A percentile compares a stretch with the other conserved stretches of the same genome.
These are phyloP conservation scores for Kodamaea kaohsiungensis DNA, from an alignment of 805 yeast genomes.

Conservation along the genomic window DNA sequence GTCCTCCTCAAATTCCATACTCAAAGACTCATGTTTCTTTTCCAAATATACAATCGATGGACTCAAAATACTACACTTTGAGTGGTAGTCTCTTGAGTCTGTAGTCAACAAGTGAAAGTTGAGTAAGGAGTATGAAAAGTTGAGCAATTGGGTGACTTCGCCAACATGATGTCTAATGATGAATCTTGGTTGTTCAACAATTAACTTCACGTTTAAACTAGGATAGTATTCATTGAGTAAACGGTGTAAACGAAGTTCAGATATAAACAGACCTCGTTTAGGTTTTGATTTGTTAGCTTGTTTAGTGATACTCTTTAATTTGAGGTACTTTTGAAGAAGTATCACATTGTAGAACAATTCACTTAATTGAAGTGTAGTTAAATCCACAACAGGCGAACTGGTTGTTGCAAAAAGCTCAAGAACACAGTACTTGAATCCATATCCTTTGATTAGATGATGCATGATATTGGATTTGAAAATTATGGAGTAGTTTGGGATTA, in stretches of 20 bases:
- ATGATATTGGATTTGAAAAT: constrained; percentile 38
- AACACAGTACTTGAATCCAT: constrained; percentile 38
- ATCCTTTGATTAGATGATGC: constrained; percentile 32
- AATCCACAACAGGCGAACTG: constrained; percentile 40
- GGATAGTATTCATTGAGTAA: constrained; percentile 36
- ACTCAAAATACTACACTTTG: constrained; percentile 34
- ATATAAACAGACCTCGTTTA: background rate
- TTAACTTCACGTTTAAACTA: constrained; percentile 23
- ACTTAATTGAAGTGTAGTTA: constrained; percentile 33
- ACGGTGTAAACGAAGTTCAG: constrained; percentile 17
- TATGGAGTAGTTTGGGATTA: constrained; percentile 35
- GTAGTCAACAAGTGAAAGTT: constrained; percentile 36
- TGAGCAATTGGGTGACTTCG: constrained; percentile 25
- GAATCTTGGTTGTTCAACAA: constrained; percentile 35
- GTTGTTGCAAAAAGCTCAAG: constrained; percentile 39
- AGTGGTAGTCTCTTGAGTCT: constrained; percentile 30
- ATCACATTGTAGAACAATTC: constrained; percentile 35
- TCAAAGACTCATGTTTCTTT: background rate
- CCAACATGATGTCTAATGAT: constrained; percentile 23
- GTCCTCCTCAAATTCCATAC: constrained; percentile 2
- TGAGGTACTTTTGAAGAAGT: constrained; percentile 27
- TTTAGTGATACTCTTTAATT: background rate
- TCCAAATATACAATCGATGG: constrained; percentile 35
- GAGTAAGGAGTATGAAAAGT: constrained; percentile 36
- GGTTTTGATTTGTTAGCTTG: background rate